Evolutionary conservation across 331 rosid species (phyloP).

Genomic region (Quercus phellos): DNA sequence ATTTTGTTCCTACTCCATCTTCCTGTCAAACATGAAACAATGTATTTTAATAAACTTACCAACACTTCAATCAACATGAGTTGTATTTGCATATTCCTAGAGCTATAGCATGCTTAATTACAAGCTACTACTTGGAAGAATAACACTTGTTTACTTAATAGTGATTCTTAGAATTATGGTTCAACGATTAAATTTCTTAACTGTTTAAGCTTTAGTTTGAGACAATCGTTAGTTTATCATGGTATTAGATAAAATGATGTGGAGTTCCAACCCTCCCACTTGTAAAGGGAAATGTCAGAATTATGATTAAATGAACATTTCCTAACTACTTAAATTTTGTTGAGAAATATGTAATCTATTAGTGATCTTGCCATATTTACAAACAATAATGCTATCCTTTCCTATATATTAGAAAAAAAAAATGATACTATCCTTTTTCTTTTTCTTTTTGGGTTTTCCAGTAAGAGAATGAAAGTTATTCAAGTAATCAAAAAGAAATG

Average conservation of each 20-base stretch:
- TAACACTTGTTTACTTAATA: neutral
- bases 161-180: neutral
- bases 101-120: neutral
- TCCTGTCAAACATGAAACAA: slow-evolving; percentile 36
- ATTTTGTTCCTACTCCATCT: slow-evolving; percentile 48
- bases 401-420: neutral
- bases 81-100: neutral
- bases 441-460: neutral
- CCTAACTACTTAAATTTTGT: no score
- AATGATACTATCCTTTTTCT: neutral
- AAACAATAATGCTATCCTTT: neutral
- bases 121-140: neutral
- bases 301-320: no score
- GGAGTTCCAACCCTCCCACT: no score
- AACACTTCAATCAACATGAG: neutral
- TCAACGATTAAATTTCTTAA: no score
- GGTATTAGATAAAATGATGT: no score
- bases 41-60: neutral
- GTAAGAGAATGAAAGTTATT: neutral
- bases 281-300: no score
- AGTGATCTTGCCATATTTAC: neutral
- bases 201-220: no score
- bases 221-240: no score
- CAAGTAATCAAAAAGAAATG: neutral
- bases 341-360: no score